Base-by-base conservation (phyloP, 164 flowering plant genomes). In the Vitis amurensis region DNA sequence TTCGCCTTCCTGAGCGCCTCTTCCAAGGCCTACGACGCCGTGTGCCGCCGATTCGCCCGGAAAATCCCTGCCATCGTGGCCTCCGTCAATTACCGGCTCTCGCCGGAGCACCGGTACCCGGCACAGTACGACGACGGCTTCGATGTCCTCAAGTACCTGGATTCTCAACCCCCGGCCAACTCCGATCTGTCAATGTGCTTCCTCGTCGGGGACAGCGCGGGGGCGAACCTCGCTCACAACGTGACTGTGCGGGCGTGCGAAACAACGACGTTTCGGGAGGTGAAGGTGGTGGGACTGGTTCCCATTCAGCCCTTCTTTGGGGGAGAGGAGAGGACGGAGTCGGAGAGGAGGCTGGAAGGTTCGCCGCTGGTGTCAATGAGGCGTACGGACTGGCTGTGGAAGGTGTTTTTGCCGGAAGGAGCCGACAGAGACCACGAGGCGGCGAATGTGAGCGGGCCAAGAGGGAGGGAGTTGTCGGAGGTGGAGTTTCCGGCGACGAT, bases 131-230 rank as follows among this genome's bases (percentile, higher is more conserved):
- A 83, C 11, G 86, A 85, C 64, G 83, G 82, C 0, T 75, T 74
- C 56, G 88, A 78, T 61, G 83, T 71, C 12, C 68, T 86, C 12
- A 75, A 60, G 64, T 84, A 61, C 69, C 63, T 84, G 13, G 82
- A 23, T 79, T 68, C 67, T 49, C 2, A 67, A 72, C 15, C 2
- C 8, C 83, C 83, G 16, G 50, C 11, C 2, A 63, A 29, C 31
- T 83, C 80, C 1, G 84, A 85, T 52, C 1, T 79, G 60, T 49
- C 76, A 1, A 50, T 61, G 8, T 72, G 80, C 23, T 82, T 77
- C 68, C 50, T 86, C 5, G 81, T 77, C 29, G 93, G 92, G 1
- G 88, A 86, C 48, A 83, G 88, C 70, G 93, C 96, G n/a, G 96
- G 96, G 0, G 96, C 73, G 1, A 91, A 91, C 72, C 5, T 91